phyloP scores from a whole-genome alignment of 208 protist species.

The Crithidia acanthocephali region DNA sequence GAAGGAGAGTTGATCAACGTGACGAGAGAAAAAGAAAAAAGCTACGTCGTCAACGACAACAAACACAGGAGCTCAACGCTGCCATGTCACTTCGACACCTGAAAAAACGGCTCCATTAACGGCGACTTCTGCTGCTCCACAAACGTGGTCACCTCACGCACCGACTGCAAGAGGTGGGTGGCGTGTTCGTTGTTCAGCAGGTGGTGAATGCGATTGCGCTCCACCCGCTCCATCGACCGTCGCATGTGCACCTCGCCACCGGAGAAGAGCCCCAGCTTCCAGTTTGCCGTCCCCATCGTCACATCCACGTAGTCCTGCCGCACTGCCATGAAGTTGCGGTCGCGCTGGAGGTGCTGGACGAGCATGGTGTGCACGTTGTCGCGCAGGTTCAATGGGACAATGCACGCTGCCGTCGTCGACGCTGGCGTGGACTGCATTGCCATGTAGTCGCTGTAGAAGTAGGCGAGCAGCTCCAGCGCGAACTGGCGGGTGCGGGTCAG shows the following conservation, averaged over 20 bases:
- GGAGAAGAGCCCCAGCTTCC: slow-evolving; percentile 86
- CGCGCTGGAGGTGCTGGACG: slow-evolving; percentile 40
- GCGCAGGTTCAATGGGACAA: slow-evolving; percentile 46
- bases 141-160: slow-evolving; percentile 61
- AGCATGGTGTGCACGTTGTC: slow-evolving; percentile 43
- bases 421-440: background rate
- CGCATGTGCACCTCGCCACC: slow-evolving; percentile 90
- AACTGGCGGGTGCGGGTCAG: slow-evolving; percentile 44
- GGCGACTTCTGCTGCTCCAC: slow-evolving; percentile 32
- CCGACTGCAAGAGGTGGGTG: slow-evolving; percentile 68
- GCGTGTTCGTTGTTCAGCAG: slow-evolving; percentile 85
- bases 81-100: background rate
- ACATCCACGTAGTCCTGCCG: slow-evolving; percentile 78
- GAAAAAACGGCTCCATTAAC: background rate
- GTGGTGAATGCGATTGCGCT: slow-evolving; percentile 79
- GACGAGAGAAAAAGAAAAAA: background rate
- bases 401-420: slow-evolving; percentile 6
- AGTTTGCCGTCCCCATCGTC: slow-evolving; percentile 82
- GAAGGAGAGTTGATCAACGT: background rate
- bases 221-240: slow-evolving; percentile 78
- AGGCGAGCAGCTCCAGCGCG: slow-evolving; percentile 63
- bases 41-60: background rate
- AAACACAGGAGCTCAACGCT: too few species aligned
- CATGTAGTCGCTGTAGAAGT: slow-evolving; percentile 50
- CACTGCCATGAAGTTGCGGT: slow-evolving; percentile 42